Percentiles rank a stretch among this genome's conserved stretches.
These are phyloP conservation scores for Inonotus obliquus DNA, from an alignment of 1,284 basidiomycete genomes.

Conservation along the genomic window DNA sequence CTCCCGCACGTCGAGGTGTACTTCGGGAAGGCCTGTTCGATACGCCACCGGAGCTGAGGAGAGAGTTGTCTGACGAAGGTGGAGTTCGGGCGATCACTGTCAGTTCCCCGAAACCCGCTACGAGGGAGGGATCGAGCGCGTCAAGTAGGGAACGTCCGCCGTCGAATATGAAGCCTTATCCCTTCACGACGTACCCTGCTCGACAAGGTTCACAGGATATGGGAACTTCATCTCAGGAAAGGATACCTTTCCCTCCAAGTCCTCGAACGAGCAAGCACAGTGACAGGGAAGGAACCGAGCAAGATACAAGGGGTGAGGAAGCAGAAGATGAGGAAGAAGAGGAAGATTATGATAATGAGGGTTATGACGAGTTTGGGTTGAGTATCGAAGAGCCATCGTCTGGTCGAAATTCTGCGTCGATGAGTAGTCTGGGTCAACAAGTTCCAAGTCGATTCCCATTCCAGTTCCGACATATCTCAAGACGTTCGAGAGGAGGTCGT, in stretches of 20 bases:
- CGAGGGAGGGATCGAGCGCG: conserved; percentile 25
- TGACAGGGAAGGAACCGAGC: conserved; percentile 32
- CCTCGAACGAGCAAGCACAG: conserved; percentile 34
- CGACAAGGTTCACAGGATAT: conserved; percentile 49
- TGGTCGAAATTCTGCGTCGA: conserved; percentile 63
- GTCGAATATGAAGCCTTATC: conserved; percentile 46
- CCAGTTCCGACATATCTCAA: conserved; percentile 49
- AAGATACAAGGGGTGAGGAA: conserved; percentile 32
- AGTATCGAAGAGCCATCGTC: conserved; percentile 41
- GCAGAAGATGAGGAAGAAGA: conserved; percentile 30
- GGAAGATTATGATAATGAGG: conserved; percentile 29
- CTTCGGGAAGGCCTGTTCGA: conserved; percentile 61
- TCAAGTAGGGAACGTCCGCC: conserved; percentile 26
- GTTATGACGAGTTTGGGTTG: conserved; percentile 25
- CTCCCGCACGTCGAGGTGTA: conserved; percentile 48
- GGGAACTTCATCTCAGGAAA: conserved; percentile 21
- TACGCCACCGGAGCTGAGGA: conserved; percentile 33
- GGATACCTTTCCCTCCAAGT: conserved; percentile 65
- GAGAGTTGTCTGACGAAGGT: conserved; percentile 39
- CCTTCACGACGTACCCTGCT: conserved; percentile 52
- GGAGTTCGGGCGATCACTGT: conserved; percentile 26
- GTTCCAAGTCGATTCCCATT: conserved; percentile 66
- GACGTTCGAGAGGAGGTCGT: conserved; percentile 26
- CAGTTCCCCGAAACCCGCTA: conserved; percentile 32
- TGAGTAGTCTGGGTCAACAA: conserved; percentile 77